Base-by-base conservation (phyloP, 495 filamentous ascomycete species). In the Penicillium desertorum region DNA sequence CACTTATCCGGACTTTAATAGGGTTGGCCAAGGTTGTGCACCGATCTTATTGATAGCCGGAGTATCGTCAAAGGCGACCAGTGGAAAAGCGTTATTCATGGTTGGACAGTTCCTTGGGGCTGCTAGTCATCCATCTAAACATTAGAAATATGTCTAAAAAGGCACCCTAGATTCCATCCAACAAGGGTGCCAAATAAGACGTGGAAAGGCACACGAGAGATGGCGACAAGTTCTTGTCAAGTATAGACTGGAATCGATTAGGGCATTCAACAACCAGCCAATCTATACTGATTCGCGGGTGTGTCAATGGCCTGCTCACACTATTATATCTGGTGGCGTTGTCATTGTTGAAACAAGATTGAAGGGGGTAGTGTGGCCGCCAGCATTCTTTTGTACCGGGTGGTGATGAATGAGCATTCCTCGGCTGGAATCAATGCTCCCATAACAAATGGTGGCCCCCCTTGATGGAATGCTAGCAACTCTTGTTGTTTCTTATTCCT, bases 361-460 rank as follows among this genome's bases (percentile, higher is more conserved):
- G 54, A 57, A 64, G 47, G 45, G 62, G 54, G 48, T 19, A 51
- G 61, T 67, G 64, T 69, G 62, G 61, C 59, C 52, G 56, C 65
- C 56, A 63, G 54, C 74, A 77, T 77, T 77, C 74, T 58, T 58
- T 67, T 51, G 50, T 62, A 66, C 55, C 57, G 23, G 60, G 42
- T 60, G 55, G 60, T 69, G 67, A 73, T 74, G 71, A 55, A 53
- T 45, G 54, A 59, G 65, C 74, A 77, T 77, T 77, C 74, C 62
- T 62, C 48, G 47, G 46, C 51, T 47, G 46, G 44, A 45, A 63
- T 50, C 51, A 64, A 62, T 58, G 45, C 58, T 65, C 49, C 61
- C 67, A 75, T 71, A 77, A 77, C 74, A 77, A 75, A 67, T 32
- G 50, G 55, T 27, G 34, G 36, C 42, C 25, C 58, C 58, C 62